These are phyloP conservation scores for Cucurbita maxima DNA, from an alignment of 306 rosid species.

Conservation along the genomic window DNA sequence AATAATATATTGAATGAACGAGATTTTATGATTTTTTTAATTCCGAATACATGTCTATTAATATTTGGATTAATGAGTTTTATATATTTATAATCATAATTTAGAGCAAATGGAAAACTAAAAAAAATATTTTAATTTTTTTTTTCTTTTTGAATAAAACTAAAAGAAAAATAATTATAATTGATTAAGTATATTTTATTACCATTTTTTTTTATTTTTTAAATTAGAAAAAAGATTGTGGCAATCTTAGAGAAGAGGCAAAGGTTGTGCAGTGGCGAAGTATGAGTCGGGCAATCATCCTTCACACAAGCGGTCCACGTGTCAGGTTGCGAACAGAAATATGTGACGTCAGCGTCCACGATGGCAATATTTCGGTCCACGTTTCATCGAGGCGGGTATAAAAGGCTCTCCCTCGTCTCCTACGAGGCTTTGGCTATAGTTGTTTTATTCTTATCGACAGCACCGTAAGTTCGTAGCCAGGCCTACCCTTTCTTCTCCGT, in stretches of 20 bases:
- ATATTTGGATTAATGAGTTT: too few relatives aligned
- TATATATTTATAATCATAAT: too few relatives aligned
- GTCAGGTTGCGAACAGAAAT: conserved; percentile 9
- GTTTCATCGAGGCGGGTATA: conserved; percentile 17
- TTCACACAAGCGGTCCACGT: neutral
- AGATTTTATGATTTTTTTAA: too few relatives aligned
- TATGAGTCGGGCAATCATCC: neutral
- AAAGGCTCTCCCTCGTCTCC: neutral
- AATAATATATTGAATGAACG: too few relatives aligned
- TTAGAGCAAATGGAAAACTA: too few relatives aligned
- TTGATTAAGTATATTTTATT: neutral
- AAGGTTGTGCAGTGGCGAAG: neutral
- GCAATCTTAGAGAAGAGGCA: neutral
- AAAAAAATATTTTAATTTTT: too few relatives aligned
- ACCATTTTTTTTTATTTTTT: neutral
- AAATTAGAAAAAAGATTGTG: neutral
- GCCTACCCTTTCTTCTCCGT: conserved; percentile 22
- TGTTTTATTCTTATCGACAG: conserved; percentile 10
- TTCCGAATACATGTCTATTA: too few relatives aligned
- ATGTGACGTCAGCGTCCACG: conserved; percentile 18
- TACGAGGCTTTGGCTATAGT: neutral
- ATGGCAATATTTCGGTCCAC: conserved; percentile 20
- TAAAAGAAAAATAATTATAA: too few relatives aligned
- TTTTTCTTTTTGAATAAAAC: too few relatives aligned
- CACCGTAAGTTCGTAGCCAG: conserved; percentile 16